Evolutionary conservation across 306 rosid species (phyloP), one percentile per base, ranked within the genome.

Genomic region (Ormosia semicastrata): DNA sequence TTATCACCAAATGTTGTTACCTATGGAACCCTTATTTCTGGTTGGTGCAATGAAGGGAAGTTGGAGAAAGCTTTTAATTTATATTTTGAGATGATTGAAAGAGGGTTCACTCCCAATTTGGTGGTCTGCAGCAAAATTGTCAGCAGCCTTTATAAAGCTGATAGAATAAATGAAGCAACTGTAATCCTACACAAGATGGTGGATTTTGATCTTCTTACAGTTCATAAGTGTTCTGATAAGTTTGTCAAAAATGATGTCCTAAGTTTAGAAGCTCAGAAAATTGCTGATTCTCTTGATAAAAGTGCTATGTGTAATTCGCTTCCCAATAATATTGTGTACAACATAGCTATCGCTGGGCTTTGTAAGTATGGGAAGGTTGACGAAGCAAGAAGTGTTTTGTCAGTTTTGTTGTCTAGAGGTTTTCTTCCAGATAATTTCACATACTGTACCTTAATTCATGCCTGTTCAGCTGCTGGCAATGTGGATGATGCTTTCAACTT

Each of bases 21-120:
- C 78, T 89, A 90, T 76, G 98, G 98, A 56, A 75, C 92, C 77
- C 91, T 95, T 40, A 90, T 95, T 62, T 65, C 93, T 76, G 98
- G 98, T 81, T 91, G 95, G 98, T 95, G 98, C 43, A 72, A 86
- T 59, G 93, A 93, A 88, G 91, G 91, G 62, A 88, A 75, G 90
- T 66, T 93, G 47, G 91, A 85, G 70, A 90, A 87, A 86, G 98
- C 98, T 66, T 85, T 91, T 63, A 75, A 73, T 50, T 47, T 81
- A 58, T 95, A 91, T 83, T 87, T 78, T 80, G 94, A 93, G 83
- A 93, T 94, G 98, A 86, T 90, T 58, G 82, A 66, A 64, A 85
- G 72, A 49, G 97, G 98, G 40, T 85, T 93, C 43, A 52, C 43
- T 15, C 91, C 98, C 18, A 91, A 88, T 86, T 32, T 50, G 18